These are phyloP conservation scores for Candida endomychidarum DNA, from an alignment of 805 yeast species.

Conservation along the genomic window DNA sequence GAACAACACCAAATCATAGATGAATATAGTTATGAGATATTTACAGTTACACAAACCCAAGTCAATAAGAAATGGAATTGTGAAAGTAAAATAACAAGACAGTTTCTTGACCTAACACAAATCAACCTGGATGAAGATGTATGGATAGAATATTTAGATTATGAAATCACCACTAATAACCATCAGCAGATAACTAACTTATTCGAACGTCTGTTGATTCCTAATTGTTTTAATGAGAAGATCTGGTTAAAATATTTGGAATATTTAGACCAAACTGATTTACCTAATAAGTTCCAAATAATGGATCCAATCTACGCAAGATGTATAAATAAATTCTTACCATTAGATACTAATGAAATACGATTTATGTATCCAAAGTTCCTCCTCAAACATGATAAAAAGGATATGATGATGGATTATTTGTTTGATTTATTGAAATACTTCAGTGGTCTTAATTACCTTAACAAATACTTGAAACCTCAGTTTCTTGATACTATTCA, in stretches of 20 bases:
- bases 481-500: conserved; percentile 20
- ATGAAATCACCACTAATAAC: conserved; percentile 38
- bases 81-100: conserved; percentile 64
- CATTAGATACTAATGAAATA: conserved; percentile 25
- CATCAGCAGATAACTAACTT: conserved; percentile 30
- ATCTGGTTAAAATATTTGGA: conserved; percentile 70
- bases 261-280: conserved; percentile 43
- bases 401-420: conserved; percentile 26
- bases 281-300: conserved; percentile 22
- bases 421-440: conserved; percentile 25
- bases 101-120: conserved; percentile 50
- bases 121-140: conserved; percentile 33
- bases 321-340: conserved; percentile 46
- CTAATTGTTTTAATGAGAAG: conserved; percentile 56
- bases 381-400: conserved; percentile 19
- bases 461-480: conserved; percentile 15
- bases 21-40: conserved; percentile 42
- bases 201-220: conserved; percentile 73
- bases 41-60: conserved; percentile 46
- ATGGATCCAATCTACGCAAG: conserved; percentile 48
- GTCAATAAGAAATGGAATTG: conserved; percentile 67
- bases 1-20: conserved; percentile 46
- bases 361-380: conserved; percentile 27
- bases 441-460: conserved; percentile 21
- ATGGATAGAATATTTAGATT: conserved; percentile 67